A percentile compares a stretch with the other conserved stretches of the same genome.
These are phyloP conservation scores for Verticillium klebahnii DNA, from an alignment of 2,329 filamentous ascomycete species.

Conservation along the genomic window DNA sequence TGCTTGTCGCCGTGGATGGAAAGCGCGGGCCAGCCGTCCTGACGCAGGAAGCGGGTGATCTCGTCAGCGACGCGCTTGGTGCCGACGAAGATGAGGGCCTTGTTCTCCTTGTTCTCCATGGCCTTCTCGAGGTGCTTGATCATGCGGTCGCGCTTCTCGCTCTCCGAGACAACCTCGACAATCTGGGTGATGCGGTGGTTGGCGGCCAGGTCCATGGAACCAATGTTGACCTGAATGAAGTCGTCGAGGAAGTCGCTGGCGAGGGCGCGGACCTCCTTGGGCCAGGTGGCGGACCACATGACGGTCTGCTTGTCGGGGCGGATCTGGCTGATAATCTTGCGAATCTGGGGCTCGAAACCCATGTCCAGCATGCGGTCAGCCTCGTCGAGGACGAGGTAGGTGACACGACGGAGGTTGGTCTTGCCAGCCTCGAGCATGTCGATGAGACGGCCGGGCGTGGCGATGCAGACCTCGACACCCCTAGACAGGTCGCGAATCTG, in stretches of 20 bases:
- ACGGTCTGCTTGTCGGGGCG: slow-evolving; percentile 97
- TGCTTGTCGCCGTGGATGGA: slow-evolving; percentile 98
- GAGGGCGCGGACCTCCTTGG: slow-evolving; percentile 93
- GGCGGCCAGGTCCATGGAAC: slow-evolving; percentile 90
- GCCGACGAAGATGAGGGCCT: slow-evolving; percentile 90
- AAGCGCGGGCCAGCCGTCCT: slow-evolving; percentile 95
- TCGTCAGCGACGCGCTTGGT: slow-evolving; percentile 96
- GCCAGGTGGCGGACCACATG: slow-evolving; percentile 99
- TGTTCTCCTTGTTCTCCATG: slow-evolving; percentile 95
- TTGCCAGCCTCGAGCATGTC: slow-evolving; percentile 98
- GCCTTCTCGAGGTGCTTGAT: slow-evolving; percentile 96
- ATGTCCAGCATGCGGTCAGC: slow-evolving; percentile 99
- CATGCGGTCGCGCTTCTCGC: slow-evolving; percentile 97
- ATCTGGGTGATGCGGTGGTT: slow-evolving; percentile 98
- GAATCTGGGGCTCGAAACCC: slow-evolving; percentile 99
- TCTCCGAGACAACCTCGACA: slow-evolving; percentile 91
- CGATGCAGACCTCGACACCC: slow-evolving; percentile 97
- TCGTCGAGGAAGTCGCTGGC: slow-evolving; percentile 88
- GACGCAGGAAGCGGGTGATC: slow-evolving; percentile 93
- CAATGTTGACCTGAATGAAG: slow-evolving; percentile 98
- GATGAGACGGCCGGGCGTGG: slow-evolving; percentile 94
- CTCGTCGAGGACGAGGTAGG: slow-evolving; percentile 96
- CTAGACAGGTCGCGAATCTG: slow-evolving; percentile 93
- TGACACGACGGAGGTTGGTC: slow-evolving; percentile 96
- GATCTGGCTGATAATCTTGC: slow-evolving; percentile 97